Evolutionary conservation across 805 yeast species (phyloP), one percentile per base, ranked within the genome.

Genomic region (Teunomyces pallodes): DNA sequence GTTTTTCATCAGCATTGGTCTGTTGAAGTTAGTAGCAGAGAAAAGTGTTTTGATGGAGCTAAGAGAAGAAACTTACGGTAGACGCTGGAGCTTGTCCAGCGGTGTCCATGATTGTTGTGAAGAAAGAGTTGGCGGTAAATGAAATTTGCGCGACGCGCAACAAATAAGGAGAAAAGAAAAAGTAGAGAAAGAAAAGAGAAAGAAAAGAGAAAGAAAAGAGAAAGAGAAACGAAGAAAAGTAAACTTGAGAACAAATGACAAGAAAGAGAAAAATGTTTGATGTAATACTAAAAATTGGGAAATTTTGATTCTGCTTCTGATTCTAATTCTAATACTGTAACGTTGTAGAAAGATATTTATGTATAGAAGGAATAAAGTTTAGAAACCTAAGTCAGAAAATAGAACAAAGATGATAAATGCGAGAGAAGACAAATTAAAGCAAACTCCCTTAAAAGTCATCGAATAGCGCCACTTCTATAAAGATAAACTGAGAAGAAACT

Each of bases 1-100:
- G 41, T 38, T 38, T 38, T 29, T 38, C 13, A 29, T 24, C 41
- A n/a, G n/a, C 29, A 14, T 20, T 20, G n/a, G 17, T 61, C 65
- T 9, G 47, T 29, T 5, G 6, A 20, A 3, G 55, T 52, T 32
- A 32, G 35, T 32, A 32, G 10, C 4, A 12, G 9, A 13, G 4
- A 12, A 1, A 1, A 9, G 16, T 7, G 3, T 30, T 7, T 13
- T n/a, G 33, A 51, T 20, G 24, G 2, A 20, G 24, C 2, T 20
- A 20, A 14, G 7, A 24, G 29, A 6, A 17, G 12, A 9, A 38
- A 36, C 29, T 20, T 33, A 5, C 13, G 20, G 12, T 29, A 14
- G 16, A 35, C 24, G 17, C 26, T 14, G 43, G 36, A 13, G 39
- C 39, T n/a, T 14, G 24, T 13, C 35, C 35, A 32, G 35, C 17